These are phyloP conservation scores for Boletus sp. DNA, from an alignment of 1,284 basidiomycete genomes.

Conservation along the genomic window DNA sequence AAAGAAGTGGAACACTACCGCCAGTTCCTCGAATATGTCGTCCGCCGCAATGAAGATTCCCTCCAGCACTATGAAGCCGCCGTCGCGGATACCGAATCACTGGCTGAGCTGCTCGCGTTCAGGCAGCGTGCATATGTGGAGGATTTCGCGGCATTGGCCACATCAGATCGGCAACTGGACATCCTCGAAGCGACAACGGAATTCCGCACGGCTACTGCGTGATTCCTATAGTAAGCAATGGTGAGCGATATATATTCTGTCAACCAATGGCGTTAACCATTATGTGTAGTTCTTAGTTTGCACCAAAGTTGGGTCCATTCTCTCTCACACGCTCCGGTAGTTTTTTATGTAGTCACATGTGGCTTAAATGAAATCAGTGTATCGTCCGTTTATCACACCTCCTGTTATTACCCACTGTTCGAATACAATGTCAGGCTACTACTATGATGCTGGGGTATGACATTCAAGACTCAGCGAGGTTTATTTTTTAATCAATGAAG, in stretches of 20 bases:
- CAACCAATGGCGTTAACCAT: background rate
- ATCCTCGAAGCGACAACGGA: background rate
- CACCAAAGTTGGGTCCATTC: background rate
- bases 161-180: background rate
- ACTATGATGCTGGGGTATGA: background rate
- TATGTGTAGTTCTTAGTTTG: background rate
- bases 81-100: background rate
- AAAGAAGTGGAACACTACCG: background rate
- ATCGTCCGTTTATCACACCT: background rate
- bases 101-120: background rate
- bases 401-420: background rate
- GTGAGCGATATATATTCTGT: background rate
- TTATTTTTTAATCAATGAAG: background rate
- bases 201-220: background rate
- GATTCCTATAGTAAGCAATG: background rate
- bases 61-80: background rate
- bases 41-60: background rate
- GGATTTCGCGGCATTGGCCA: background rate
- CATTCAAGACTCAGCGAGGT: background rate
- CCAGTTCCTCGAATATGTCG: background rate
- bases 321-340: background rate
- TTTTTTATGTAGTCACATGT: background rate
- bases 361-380: background rate
- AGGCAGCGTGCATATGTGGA: background rate
- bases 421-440: background rate